Base-by-base conservation (phyloP, 2,329 filamentous ascomycete species). In the Whalleya microplaca region DNA sequence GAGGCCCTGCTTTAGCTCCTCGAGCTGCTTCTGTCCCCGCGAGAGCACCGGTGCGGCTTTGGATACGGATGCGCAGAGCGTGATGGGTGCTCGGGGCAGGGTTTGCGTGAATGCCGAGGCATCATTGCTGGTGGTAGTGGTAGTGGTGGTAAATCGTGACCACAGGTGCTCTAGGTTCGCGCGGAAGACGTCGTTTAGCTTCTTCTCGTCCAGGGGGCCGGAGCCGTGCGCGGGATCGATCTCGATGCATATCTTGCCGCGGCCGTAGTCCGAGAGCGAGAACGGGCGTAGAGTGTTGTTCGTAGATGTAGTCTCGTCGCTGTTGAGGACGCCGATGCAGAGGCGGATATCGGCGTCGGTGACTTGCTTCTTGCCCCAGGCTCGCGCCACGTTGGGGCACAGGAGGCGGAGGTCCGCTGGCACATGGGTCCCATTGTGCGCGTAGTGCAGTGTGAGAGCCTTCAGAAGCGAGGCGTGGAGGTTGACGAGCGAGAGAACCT, bases 281-380 rank as follows among this genome's bases (percentile, higher is more conserved):
- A 72, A 69, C 21, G 60, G 61, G 23, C 51, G 45, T 4, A 14
- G n/a, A n/a, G 49, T 9, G 47, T 60, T 46, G 45, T 58, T n/a
- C 20, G 23, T 69, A 60, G 16, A 58, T 57, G 51, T 68, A 65
- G 56, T 32, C 41, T 29, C 29, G 58, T 75, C 76, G 58, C 74
- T 72, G 45, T 77, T 75, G 65, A 87, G 79, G n/a, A 92, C 74
- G 47, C 87, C 88, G 20, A 93, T 72, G 60, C 87, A 83, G 58
- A 84, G 80, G 59, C 85, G 84, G 46, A 92, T 76, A 65, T 93
- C 89, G 41, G 85, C 83, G 0, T 83, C 74, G 0, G 79, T 82
- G 16, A 92, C 87, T 54, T 80, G 80, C 29, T 88, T 81, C 74
- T 89, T 91, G 56, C 88, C 87, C 89, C 89, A 93, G 40, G 87